Evolutionary conservation across 139 green algal species (phyloP), one percentile per base, ranked within the genome.

Genomic region (Haematococcus lacustris): DNA sequence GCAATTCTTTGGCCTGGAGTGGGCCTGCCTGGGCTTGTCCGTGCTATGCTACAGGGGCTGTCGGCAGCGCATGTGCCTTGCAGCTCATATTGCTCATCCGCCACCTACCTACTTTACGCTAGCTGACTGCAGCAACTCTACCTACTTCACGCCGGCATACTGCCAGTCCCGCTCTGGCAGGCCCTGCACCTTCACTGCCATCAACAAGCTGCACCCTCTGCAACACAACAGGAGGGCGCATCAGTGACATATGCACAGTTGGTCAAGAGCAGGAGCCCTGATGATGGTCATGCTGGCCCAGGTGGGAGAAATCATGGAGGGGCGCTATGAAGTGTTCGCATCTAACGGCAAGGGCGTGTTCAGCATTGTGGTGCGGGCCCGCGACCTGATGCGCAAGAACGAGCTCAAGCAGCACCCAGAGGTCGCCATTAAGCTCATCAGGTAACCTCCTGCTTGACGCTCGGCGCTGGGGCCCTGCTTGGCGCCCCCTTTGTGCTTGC

Each of bases 341-440:
- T 85, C 38, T 77, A 85, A 86, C 38, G 86, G 96, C 68, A 89
- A 90, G 77, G 96, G 96, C 38, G 96, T 99, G 13, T 99, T 99
- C 82, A 89, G 74, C 51, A 92, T 82, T 17, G 96, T 99, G 62
- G 77, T 99, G 76, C 82, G 89, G 17, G 95, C 94, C 0, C 77
- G 86, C 0, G 95, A 99, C 79, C 65, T 83, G 57, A 51, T 68
- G 43, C 59, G 71, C 1, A 47, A 65, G 38, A 67, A 79, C 40
- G 67, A 71, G 57, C 4, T 2, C 1, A 59, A 67, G 30, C 41
- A 70, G 23, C 51, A 71, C 40, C 66, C 67, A 5, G 73, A 78
- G 50, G 71, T 80, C 30, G 74, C 74, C 43, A 75, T 80, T 62
- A 80, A 78, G 71, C 71, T 89, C 9, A 89, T 89, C 68, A 64